phyloP scores from a whole-genome alignment of 306 rosid genomes.

The Pyrus betulifolia region DNA sequence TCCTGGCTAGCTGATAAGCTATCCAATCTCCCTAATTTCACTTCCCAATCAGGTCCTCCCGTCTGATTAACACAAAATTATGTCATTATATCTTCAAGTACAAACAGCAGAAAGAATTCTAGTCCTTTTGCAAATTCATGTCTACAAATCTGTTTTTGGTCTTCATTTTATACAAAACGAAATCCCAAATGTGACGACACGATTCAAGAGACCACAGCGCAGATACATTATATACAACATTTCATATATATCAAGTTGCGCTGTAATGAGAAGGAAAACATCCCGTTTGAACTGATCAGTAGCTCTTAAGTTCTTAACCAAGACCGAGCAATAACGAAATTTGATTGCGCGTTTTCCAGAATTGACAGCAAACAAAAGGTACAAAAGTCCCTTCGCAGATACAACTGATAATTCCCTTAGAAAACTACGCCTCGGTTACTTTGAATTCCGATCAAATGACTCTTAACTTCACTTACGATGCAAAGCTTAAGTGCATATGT shows the following conservation, averaged over 20 bases:
- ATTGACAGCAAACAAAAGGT: not conserved
- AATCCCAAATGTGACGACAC: not conserved
- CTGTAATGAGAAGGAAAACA: not conserved
- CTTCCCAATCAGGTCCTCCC: conserved; percentile 87
- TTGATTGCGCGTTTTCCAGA: not conserved
- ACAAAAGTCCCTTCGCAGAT: too few relatives aligned
- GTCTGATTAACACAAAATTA: conserved; percentile 33
- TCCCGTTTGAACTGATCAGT: not conserved
- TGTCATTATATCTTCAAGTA: not conserved
- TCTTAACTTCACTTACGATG: not conserved
- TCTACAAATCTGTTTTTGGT: too few relatives aligned
- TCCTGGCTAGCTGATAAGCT: conserved; percentile 62
- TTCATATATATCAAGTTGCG: not conserved
- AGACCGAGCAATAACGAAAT: not conserved
- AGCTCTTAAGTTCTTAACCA: not conserved
- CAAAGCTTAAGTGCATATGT: not conserved
- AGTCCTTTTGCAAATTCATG: not conserved
- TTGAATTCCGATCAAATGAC: not conserved
- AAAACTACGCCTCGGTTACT: not conserved
- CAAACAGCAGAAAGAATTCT: not conserved
- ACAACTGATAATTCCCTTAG: too few relatives aligned
- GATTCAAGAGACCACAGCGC: not conserved
- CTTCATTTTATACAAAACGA: too few relatives aligned
- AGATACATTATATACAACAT: not conserved
- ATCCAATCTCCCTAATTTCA: conserved; percentile 76